A percentile compares a stretch with the other conserved stretches of the same genome.
Evolutionary conservation across 1,284 basidiomycete genomes (phyloP).

Genomic region (Ceratobasidium sp.): DNA sequence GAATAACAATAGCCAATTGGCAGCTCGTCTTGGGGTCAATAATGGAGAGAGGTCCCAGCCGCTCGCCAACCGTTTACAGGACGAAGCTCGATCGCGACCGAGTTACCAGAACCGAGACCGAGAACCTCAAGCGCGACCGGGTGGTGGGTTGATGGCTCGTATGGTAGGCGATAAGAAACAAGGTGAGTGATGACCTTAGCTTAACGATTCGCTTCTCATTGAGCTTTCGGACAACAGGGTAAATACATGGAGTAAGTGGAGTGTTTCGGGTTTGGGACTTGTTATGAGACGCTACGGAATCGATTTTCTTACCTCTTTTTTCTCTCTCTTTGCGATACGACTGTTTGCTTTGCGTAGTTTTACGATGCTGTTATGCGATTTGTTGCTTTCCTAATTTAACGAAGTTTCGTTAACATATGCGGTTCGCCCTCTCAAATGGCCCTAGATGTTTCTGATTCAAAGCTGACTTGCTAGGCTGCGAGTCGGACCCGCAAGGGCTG

Average conservation of each 20-base stretch:
- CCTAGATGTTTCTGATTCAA: too few species aligned
- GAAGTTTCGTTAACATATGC: too few species aligned
- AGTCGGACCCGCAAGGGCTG: too few species aligned
- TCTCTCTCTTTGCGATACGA: too few species aligned
- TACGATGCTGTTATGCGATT: too few species aligned
- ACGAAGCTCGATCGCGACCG: neutral
- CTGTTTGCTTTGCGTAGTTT: too few species aligned
- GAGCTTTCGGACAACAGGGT: neutral
- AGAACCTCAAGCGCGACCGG: neutral
- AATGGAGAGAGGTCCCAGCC: neutral
- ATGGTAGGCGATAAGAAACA: conserved; percentile 16
- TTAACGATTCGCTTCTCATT: too few species aligned
- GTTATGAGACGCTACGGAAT: neutral
- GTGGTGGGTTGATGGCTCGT: conserved; percentile 21
- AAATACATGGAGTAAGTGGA: conserved; percentile 6
- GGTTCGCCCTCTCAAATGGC: too few species aligned
- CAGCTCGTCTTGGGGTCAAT: neutral
- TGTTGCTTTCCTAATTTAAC: too few species aligned
- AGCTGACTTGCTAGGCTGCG: too few species aligned
- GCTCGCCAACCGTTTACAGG: conserved; percentile 1
- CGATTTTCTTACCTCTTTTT: too few species aligned
- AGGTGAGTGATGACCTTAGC: neutral
- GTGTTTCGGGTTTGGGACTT: neutral
- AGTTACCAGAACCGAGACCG: neutral
- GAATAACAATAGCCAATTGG: neutral